These are phyloP conservation scores for Xanthoparmelia taractica DNA, from an alignment of 495 filamentous ascomycete genomes.

Conservation along the genomic window DNA sequence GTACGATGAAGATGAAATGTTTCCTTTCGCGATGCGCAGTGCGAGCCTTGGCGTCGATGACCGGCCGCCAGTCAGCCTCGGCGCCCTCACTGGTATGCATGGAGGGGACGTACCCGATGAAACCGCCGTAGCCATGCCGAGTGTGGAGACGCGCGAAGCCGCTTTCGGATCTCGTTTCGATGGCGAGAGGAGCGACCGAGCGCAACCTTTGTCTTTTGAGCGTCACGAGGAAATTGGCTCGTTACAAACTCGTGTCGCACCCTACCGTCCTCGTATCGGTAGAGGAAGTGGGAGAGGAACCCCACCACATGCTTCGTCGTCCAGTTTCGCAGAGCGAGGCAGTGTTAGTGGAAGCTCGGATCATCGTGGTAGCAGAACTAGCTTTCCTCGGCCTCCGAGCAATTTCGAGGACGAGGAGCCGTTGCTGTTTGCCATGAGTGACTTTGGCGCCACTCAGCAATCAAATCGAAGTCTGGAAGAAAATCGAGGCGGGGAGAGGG, in stretches of 20 bases:
- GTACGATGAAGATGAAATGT: slow-evolving; percentile 54
- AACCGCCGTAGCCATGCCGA: slow-evolving; percentile 18
- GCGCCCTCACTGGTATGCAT: slow-evolving; percentile 44
- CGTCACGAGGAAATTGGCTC: slow-evolving; percentile 15
- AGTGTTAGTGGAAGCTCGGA: slow-evolving; percentile 46
- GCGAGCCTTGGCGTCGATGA: slow-evolving; percentile 69
- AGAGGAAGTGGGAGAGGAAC: slow-evolving; percentile 30
- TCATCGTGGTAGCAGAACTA: slow-evolving; percentile 38
- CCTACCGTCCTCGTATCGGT: slow-evolving; percentile 33
- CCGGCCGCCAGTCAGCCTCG: slow-evolving; percentile 50
- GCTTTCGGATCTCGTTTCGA: slow-evolving; percentile 42
- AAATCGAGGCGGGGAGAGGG: slow-evolving; percentile 42
- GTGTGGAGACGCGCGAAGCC: slow-evolving; percentile 24
- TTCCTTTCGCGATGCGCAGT: slow-evolving; percentile 60
- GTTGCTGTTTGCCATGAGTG: slow-evolving; percentile 80
- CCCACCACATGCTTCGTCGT: slow-evolving; percentile 31
- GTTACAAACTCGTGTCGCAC: slow-evolving; percentile 9
- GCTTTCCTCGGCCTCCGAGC: slow-evolving; percentile 35
- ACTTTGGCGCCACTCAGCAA: slow-evolving; percentile 52
- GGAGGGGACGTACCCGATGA: slow-evolving; percentile 24
- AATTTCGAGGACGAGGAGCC: slow-evolving; percentile 65
- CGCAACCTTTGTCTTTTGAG: slow-evolving; percentile 34
- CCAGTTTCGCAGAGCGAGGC: slow-evolving; percentile 42
- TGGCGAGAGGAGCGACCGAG: slow-evolving; percentile 34
- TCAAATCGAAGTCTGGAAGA: slow-evolving; percentile 71